A percentile compares a stretch with the other conserved stretches of the same genome.
These are phyloP conservation scores for Clarireedia monteithiana DNA, from an alignment of 2,329 filamentous ascomycete species.

Conservation along the genomic window DNA sequence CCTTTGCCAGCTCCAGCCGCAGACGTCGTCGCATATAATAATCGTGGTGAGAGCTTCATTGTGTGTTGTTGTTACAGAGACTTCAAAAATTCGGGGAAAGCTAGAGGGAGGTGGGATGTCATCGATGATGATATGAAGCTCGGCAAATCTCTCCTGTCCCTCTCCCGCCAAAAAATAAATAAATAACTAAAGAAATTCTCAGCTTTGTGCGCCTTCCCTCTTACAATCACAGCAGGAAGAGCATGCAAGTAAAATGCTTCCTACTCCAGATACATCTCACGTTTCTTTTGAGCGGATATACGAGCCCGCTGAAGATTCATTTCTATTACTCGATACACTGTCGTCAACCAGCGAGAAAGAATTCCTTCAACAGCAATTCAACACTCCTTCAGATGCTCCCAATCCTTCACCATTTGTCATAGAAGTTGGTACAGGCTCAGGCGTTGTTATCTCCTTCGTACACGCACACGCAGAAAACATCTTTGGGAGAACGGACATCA, in stretches of 20 bases:
- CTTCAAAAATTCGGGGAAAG: not conserved
- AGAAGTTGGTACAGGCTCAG: constrained; percentile 86
- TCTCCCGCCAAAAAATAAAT: constrained; percentile 3
- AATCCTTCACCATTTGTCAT: constrained; percentile 56
- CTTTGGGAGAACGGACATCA: constrained; percentile 61
- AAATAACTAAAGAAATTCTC: not conserved
- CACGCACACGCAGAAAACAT: constrained; percentile 66
- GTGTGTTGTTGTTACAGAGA: not conserved
- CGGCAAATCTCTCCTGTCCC: not conserved
- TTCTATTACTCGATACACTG: constrained; percentile 84
- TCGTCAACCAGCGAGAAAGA: constrained; percentile 43
- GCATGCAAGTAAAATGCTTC: constrained; percentile 57
- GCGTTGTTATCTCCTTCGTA: constrained; percentile 85
- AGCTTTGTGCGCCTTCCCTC: constrained; percentile 10
- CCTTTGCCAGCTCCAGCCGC: constrained; percentile 16
- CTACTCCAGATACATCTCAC: constrained; percentile 88
- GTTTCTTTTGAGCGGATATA: constrained; percentile 85
- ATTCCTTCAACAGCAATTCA: constrained; percentile 21
- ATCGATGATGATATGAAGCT: not conserved
- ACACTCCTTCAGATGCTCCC: not conserved
- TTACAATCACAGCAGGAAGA: not conserved
- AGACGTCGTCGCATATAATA: constrained; percentile 23
- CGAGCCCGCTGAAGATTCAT: constrained; percentile 94
- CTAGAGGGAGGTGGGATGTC: constrained; percentile 2
- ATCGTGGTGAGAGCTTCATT: constrained; percentile 21